Conservation (phyloP, 495 filamentous ascomycete genomes). For the Achaetomiella virescens region DNA sequence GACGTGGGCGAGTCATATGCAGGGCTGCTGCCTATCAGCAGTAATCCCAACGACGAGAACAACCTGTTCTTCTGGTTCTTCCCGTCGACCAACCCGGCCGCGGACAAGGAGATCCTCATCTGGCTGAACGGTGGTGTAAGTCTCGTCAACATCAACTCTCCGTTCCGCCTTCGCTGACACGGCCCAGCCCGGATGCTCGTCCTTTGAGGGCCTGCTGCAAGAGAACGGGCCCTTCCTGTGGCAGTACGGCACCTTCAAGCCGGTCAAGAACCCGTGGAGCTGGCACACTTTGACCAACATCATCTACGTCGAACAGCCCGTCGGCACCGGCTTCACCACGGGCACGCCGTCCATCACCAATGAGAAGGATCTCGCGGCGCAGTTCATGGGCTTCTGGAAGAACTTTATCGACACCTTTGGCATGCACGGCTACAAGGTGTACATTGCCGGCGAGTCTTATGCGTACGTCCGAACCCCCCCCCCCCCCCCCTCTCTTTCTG, state of each 20-base stretch:
- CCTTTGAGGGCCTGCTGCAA: constrained; percentile 62
- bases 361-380: constrained; percentile 57
- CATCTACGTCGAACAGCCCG: constrained; percentile 70
- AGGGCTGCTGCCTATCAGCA: constrained; percentile 60
- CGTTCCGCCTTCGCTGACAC: neutral
- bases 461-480: constrained; percentile 31
- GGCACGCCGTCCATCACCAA: constrained; percentile 55
- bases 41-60: constrained; percentile 43
- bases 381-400: constrained; percentile 68
- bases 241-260: constrained; percentile 60
- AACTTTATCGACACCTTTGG: constrained; percentile 63
- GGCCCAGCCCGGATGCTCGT: constrained; percentile 56
- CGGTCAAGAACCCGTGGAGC: constrained; percentile 58
- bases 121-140: constrained; percentile 64
- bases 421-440: constrained; percentile 58
- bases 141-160: neutral
- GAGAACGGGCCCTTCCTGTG: constrained; percentile 75
- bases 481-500: neutral
- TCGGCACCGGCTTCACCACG: constrained; percentile 67
- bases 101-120: constrained; percentile 63
- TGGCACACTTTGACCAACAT: constrained; percentile 74
- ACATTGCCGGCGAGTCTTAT: constrained; percentile 65
- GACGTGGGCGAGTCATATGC: constrained; percentile 74
- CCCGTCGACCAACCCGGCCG: constrained; percentile 49
- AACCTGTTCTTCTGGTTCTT: constrained; percentile 77